Evolutionary conservation across 2,329 filamentous ascomycete species (phyloP), one percentile per base, ranked within the genome.

Genomic region (Diplocarpon rosae): DNA sequence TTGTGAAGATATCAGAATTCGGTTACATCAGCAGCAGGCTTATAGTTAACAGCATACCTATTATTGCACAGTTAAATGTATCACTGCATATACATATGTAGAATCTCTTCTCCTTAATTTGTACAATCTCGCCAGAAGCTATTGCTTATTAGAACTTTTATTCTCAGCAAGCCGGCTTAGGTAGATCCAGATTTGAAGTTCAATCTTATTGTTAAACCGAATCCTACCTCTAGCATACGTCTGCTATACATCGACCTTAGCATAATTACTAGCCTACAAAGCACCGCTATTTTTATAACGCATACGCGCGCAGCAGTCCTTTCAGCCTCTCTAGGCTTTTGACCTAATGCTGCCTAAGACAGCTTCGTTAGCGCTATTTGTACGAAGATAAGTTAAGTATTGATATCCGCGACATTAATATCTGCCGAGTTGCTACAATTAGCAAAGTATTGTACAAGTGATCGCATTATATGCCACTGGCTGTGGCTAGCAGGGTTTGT

Each of bases 401-500:
- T 38, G 70, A 75, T 53, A 59, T 87, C 43, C 78, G 84, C 53
- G 86, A 94, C 67, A 69, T 89, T n/a, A 81, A 83, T 52, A 88
- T 94, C 55, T 85, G 78, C 57, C 75, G 86, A 38, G 83, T 93
- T 12, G 87, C 87, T 11, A 79, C 82, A 12, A 73, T 86, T 56
- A 93, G 93, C 64, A 65, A 73, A n/a, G 87, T 87, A 1, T 86
- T 83, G 78, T 93, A 88, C 63, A 87, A 94, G 63, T 93, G 85
- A 86, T 74, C 68, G 29, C 76, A 85, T 43, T 87, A 94, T 60
- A 80, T 79, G 13, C 85, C 85, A 11, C 72, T 73, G 5, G 66
- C 57, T 12, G 17, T 60, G 42, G 54, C 46, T 8, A 57, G 56
- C 10, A 52, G 54, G 4, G 54, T 56, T 7, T n/a, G n/a, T n/a